Evolutionary conservation across 1,284 basidiomycete species (phyloP).

Genomic region (Austropuccinia psidii): DNA sequence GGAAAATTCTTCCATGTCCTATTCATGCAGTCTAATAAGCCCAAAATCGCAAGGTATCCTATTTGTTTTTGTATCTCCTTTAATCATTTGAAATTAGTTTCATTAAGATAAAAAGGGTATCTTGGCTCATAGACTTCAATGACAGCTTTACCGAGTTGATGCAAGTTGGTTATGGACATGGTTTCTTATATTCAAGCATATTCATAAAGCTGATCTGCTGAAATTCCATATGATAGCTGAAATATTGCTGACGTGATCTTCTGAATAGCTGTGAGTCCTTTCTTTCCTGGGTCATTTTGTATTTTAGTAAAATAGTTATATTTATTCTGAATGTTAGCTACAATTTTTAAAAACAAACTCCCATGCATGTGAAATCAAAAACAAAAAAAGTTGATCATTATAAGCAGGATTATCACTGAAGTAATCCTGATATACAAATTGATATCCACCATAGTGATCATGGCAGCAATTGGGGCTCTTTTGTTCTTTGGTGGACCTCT

Average conservation of each 20-base stretch:
- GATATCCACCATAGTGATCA: too few relatives aligned
- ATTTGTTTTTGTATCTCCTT: too few relatives aligned
- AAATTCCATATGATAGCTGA: neutral
- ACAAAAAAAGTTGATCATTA: too few relatives aligned
- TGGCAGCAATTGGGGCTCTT: too few relatives aligned
- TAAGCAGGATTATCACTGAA: too few relatives aligned
- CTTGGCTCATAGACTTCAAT: constrained; percentile 12
- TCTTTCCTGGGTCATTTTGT: neutral
- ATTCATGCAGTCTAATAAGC: neutral
- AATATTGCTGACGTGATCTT: constrained; percentile 1
- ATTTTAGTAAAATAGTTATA: constrained; percentile 1
- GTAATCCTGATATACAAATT: too few relatives aligned
- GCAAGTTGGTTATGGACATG: neutral
- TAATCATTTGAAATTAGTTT: too few relatives aligned
- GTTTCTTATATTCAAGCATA: neutral
- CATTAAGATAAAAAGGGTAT: too few relatives aligned
- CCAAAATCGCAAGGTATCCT: neutral
- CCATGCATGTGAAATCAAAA: neutral
- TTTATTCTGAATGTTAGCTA: too few relatives aligned
- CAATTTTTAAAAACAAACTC: neutral
- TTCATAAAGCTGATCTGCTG: neutral
- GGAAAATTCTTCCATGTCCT: neutral
- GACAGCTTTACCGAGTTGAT: neutral
- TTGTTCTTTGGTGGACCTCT: too few relatives aligned
- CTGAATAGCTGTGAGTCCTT: constrained; percentile 16